Evolutionary conservation across 345 rosid genomes (phyloP).

Genomic region (Brassica carinata): DNA sequence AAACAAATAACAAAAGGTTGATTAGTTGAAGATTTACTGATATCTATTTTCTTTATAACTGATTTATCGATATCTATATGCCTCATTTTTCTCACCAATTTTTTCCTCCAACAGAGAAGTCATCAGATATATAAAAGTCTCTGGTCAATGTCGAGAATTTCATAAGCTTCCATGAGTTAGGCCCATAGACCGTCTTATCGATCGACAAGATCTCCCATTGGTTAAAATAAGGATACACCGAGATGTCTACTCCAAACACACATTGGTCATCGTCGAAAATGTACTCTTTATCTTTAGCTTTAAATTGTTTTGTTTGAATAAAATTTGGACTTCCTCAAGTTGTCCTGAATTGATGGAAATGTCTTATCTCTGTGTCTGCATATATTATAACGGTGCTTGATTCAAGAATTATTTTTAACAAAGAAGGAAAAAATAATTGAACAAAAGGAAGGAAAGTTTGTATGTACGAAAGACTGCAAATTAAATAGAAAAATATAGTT

Average conservation of each 20-base stretch:
- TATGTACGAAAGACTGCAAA: background rate
- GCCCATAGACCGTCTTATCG: background rate
- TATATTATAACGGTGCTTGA: background rate
- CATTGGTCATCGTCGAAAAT: conserved; percentile 22
- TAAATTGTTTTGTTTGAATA: background rate
- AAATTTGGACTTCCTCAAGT: conserved; percentile 4
- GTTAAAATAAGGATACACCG: conserved; percentile 10
- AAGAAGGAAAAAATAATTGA: too few species aligned
- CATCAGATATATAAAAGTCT: conserved; percentile 14
- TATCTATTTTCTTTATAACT: background rate
- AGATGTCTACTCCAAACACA: conserved; percentile 25
- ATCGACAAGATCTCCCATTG: conserved; percentile 14
- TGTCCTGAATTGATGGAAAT: conserved; percentile 11
- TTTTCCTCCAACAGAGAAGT: conserved; percentile 10
- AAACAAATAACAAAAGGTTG: background rate
- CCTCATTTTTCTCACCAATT: background rate
- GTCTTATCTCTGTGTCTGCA: conserved; percentile 12
- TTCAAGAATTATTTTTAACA: background rate
- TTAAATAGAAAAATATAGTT: too few species aligned
- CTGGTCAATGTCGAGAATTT: conserved; percentile 3
- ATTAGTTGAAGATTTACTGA: background rate
- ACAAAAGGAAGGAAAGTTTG: background rate
- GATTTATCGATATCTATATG: background rate
- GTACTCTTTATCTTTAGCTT: background rate
- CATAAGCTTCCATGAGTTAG: conserved; percentile 8